phyloP scores from a whole-genome alignment of 371 early-diverging fungal species.

The Lichtheimia ramosa region DNA sequence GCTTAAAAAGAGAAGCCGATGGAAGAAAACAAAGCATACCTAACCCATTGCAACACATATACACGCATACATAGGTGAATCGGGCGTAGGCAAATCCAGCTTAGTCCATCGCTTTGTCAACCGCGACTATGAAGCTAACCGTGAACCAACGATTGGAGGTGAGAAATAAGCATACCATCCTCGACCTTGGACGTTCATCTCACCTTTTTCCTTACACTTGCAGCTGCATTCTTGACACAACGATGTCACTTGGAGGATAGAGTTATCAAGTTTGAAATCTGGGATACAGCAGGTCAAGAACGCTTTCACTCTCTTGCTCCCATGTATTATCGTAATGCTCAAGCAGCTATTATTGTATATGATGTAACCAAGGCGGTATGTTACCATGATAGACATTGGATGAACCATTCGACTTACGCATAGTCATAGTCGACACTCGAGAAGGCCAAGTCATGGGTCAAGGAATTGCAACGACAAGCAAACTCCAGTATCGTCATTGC shows the following conservation, averaged over 20 bases:
- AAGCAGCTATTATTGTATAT: constrained; percentile 96
- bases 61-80: constrained; percentile 74
- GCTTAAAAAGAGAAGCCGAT: too few species aligned
- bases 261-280: constrained; percentile 83
- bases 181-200: neutral
- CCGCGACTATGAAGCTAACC: constrained; percentile 92
- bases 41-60: neutral
- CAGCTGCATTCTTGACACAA: constrained; percentile 83
- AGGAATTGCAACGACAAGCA: constrained; percentile 95
- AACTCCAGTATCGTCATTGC: constrained; percentile 96
- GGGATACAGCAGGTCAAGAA: constrained; percentile 95
- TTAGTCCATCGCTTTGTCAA: constrained; percentile 87
- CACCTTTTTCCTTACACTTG: constrained; percentile 7
- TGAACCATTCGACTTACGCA: too few species aligned
- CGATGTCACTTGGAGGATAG: constrained; percentile 67
- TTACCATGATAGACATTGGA: too few species aligned
- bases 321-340: constrained; percentile 98
- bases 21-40: neutral
- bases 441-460: constrained; percentile 98
- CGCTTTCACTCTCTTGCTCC: constrained; percentile 95
- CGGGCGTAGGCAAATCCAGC: constrained; percentile 87
- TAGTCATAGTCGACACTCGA: constrained; percentile 81
- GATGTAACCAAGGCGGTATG: constrained; percentile 89
- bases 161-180: neutral
- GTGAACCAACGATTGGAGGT: constrained; percentile 97